Percentiles rank a stretch among this genome's conserved stretches.
Evolutionary conservation across 2,329 filamentous ascomycete species (phyloP).

Genomic region (Achaetomium macrosporum): DNA sequence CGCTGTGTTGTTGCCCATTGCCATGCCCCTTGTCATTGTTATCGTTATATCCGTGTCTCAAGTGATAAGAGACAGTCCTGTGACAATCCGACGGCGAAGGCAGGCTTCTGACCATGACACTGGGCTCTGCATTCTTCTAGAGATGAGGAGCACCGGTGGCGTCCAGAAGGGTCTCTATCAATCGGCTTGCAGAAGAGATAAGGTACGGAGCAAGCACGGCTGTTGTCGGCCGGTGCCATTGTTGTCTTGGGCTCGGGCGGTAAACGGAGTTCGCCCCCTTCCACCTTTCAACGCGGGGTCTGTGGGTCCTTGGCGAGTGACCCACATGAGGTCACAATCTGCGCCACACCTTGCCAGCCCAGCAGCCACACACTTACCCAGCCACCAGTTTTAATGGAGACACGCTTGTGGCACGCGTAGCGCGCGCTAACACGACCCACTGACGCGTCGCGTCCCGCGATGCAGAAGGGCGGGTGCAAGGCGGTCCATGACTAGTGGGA

Average conservation of each 20-base stretch:
- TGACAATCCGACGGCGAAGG: background rate
- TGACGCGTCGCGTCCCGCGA: constrained; percentile 21
- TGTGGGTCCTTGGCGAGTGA: constrained; percentile 1
- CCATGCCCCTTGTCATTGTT: constrained; percentile 12
- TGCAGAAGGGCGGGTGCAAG: constrained; percentile 8
- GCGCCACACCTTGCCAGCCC: too few species aligned
- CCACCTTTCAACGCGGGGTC: constrained; percentile 14
- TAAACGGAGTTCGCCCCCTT: constrained; percentile 25
- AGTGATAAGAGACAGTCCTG: background rate
- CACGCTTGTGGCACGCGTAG: constrained; percentile 18
- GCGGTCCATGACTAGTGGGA: constrained; percentile 9
- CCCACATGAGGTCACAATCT: too few species aligned
- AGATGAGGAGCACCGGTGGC: background rate
- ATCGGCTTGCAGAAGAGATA: background rate
- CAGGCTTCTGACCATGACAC: background rate
- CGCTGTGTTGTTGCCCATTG: constrained; percentile 7
- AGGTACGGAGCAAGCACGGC: background rate
- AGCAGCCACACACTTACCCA: background rate
- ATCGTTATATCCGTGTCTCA: constrained; percentile 21
- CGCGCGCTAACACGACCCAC: constrained; percentile 11
- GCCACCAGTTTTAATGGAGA: constrained; percentile 18
- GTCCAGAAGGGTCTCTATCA: background rate
- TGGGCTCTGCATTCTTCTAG: background rate
- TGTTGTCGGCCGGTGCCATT: constrained; percentile 11
- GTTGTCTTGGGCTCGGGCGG: constrained; percentile 2